A percentile compares a stretch with the other conserved stretches of the same genome.
Evolutionary conservation across 2,329 filamentous ascomycete genomes (phyloP).

Genomic region (Huntiella decipiens): DNA sequence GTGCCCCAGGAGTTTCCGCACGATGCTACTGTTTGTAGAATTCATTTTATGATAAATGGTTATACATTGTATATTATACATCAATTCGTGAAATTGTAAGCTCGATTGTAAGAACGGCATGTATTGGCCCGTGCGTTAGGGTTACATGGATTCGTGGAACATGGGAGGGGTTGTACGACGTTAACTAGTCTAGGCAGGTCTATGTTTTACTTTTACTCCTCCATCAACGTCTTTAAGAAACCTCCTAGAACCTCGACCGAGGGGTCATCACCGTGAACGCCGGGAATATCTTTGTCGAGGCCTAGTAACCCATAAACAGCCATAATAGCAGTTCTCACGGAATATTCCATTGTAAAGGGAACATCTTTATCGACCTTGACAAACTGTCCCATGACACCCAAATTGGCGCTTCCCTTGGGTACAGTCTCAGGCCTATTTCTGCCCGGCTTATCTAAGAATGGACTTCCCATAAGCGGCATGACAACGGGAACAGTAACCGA

Average conservation of each 20-base stretch:
- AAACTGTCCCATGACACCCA: conserved; percentile 24
- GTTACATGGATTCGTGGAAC: too few relatives aligned
- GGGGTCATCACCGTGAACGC: conserved; percentile 15
- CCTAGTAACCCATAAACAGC: conserved; percentile 16
- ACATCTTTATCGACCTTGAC: conserved; percentile 22
- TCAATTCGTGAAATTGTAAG: too few relatives aligned
- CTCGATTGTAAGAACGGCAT: too few relatives aligned
- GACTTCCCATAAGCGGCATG: conserved; percentile 22
- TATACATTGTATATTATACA: too few relatives aligned
- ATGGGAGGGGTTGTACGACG: too few relatives aligned
- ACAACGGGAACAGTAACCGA: conserved; percentile 17
- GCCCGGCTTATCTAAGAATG: conserved; percentile 19
- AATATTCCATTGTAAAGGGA: conserved; percentile 19
- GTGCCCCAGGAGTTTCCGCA: conserved; percentile 41
- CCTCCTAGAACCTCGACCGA: conserved; percentile 12
- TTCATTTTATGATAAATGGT: neutral
- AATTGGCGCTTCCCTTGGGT: conserved; percentile 19
- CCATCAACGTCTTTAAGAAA: conserved; percentile 12
- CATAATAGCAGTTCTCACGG: conserved; percentile 19
- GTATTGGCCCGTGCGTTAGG: too few relatives aligned
- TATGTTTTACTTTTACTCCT: too few relatives aligned
- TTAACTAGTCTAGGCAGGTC: too few relatives aligned
- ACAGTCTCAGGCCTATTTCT: conserved; percentile 22
- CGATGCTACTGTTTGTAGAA: conserved; percentile 28
- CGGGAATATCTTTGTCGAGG: conserved; percentile 15